phyloP scores from a whole-genome alignment of 441 rosid genomes.

The Breynia disticha region DNA sequence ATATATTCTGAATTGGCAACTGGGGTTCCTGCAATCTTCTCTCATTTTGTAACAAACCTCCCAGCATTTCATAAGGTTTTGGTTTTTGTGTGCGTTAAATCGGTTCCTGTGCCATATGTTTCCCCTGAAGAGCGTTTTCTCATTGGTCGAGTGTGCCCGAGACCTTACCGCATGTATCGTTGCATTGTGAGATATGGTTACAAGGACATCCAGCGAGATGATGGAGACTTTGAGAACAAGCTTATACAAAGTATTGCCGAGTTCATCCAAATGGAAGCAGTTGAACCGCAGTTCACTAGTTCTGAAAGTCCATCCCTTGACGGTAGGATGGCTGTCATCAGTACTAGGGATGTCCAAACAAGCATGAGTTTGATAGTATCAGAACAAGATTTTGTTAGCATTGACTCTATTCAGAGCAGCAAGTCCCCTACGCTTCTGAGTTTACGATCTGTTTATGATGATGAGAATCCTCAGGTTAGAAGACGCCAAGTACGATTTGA shows the following conservation, averaged over 20 bases:
- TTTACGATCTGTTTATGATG: slow-evolving; percentile 52
- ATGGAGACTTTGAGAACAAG: slow-evolving; percentile 72
- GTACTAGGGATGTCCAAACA: slow-evolving; percentile 42
- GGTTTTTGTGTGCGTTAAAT: slow-evolving; percentile 90
- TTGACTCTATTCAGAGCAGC: slow-evolving; percentile 51
- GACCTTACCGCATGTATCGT: slow-evolving; percentile 87
- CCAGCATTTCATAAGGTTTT: slow-evolving; percentile 84
- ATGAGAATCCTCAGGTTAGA: slow-evolving; percentile 46
- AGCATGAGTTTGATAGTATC: slow-evolving; percentile 42
- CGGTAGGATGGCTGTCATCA: slow-evolving; percentile 91
- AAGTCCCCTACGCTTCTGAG: slow-evolving; percentile 60
- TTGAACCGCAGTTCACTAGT: slow-evolving; percentile 39
- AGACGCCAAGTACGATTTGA: slow-evolving; percentile 60
- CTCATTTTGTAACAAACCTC: slow-evolving; percentile 87
- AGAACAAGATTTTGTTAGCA: slow-evolving; percentile 37
- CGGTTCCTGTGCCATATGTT: slow-evolving; percentile 86
- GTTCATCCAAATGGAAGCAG: slow-evolving; percentile 93
- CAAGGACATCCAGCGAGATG: slow-evolving; percentile 77
- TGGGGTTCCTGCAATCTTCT: slow-evolving; percentile 85
- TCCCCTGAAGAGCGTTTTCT: slow-evolving; percentile 83
- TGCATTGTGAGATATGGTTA: slow-evolving; percentile 92
- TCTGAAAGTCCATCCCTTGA: slow-evolving; percentile 59
- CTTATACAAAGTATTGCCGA: slow-evolving; percentile 85
- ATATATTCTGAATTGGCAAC: slow-evolving; percentile 84
- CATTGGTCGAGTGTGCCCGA: slow-evolving; percentile 87